Percentiles rank a stretch among this genome's conserved stretches.
Conservation (phyloP, 192 early-diverging fungal genomes). For the Globomyces pollinis-pini region DNA sequence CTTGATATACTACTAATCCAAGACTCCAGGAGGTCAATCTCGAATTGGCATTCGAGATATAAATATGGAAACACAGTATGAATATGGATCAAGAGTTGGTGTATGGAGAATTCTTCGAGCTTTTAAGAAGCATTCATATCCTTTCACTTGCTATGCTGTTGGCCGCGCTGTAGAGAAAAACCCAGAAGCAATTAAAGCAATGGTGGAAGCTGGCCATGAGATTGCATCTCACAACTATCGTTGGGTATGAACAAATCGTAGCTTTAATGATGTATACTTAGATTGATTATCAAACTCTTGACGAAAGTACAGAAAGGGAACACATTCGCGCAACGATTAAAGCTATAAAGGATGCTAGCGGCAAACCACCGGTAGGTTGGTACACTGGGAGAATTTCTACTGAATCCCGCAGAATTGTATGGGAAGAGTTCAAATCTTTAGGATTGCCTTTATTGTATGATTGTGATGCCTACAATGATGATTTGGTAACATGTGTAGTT, state of each 20-base stretch:
- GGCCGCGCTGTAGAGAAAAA: conserved; percentile 39
- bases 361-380: conserved; percentile 40
- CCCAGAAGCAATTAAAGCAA: conserved; percentile 28
- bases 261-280: too few species aligned
- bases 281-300: conserved; percentile 18
- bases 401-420: conserved; percentile 18
- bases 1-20: background rate
- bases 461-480: conserved; percentile 49
- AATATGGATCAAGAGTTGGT: conserved; percentile 45
- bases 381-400: conserved; percentile 40
- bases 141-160: conserved; percentile 47
- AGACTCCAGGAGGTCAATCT: conserved; percentile 20
- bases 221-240: conserved; percentile 43
- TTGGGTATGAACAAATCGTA: too few species aligned
- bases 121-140: conserved; percentile 22
- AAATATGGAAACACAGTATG: conserved; percentile 45
- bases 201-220: conserved; percentile 36
- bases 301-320: conserved; percentile 19
- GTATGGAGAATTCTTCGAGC: conserved; percentile 37
- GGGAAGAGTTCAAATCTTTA: conserved; percentile 30
- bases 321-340: conserved; percentile 25
- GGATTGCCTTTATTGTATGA: conserved; percentile 43
- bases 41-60: conserved; percentile 21
- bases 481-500: conserved; percentile 23
- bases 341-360: conserved; percentile 30